Percentiles rank a stretch among this genome's conserved stretches.
Conservation (phyloP, 1,284 basidiomycete species). For the Leccinum pachyderme region DNA sequence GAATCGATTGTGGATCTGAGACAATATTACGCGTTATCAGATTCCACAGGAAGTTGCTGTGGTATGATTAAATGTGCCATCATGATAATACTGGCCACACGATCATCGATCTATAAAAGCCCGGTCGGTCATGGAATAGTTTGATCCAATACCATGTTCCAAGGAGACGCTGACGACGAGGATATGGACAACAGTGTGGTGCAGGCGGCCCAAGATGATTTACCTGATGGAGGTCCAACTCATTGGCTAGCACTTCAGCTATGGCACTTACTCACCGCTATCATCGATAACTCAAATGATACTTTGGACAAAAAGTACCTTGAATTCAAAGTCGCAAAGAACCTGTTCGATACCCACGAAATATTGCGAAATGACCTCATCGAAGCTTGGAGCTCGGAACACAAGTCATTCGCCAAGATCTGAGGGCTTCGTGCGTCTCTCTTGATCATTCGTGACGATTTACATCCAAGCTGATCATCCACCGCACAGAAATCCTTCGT, state of each 20-base stretch:
- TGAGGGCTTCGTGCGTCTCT: background rate
- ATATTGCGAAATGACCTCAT: background rate
- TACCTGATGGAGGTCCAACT: background rate
- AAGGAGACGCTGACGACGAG: too few relatives aligned
- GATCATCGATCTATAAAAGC: too few relatives aligned
- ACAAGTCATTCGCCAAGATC: background rate
- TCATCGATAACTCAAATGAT: background rate
- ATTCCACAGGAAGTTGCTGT: too few relatives aligned
- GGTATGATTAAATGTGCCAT: too few relatives aligned
- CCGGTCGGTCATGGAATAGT: too few relatives aligned
- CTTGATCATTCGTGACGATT: background rate
- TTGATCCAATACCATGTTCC: too few relatives aligned
- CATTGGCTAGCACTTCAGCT: too few relatives aligned
- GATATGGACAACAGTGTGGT: background rate
- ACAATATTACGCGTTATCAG: too few relatives aligned
- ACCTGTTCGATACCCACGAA: background rate
- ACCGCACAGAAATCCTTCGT: too few relatives aligned
- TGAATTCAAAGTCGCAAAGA: background rate
- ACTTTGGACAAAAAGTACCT: background rate
- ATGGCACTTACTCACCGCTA: background rate
- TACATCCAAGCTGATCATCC: background rate
- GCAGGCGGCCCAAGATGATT: background rate
- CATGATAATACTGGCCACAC: too few relatives aligned
- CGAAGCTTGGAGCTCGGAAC: background rate
- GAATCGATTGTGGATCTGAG: too few relatives aligned